Evolutionary conservation across 805 yeast species (phyloP).

Genomic region (Zygosaccharomyces lentus): DNA sequence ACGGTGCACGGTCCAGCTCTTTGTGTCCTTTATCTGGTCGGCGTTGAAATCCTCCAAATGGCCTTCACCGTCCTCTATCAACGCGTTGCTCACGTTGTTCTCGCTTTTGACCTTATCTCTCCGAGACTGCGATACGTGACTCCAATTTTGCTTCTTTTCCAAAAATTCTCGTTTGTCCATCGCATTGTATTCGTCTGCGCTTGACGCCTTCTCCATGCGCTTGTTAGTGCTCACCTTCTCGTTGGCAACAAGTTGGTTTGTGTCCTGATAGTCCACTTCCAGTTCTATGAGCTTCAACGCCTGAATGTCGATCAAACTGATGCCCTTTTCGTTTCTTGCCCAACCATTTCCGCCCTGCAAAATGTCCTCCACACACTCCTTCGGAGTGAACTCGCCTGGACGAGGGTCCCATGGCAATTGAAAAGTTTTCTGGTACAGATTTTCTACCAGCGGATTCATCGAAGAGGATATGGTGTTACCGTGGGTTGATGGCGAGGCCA

Average conservation of each 20-base stretch:
- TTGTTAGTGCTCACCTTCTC: conserved; percentile 2
- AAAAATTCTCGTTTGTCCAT: conserved; percentile 30
- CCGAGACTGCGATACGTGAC: conserved; percentile 12
- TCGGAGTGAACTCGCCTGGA: conserved; percentile 58
- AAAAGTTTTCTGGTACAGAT: conserved; percentile 49
- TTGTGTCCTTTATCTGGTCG: conserved; percentile 24
- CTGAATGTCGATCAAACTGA: conserved; percentile 32
- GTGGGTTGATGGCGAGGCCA: conserved; percentile 8
- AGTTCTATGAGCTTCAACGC: conserved; percentile 29
- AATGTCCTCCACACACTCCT: conserved; percentile 70
- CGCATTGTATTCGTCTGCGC: conserved; percentile 17
- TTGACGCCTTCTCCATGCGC: conserved; percentile 2
- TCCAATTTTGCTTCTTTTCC: conserved; percentile 24
- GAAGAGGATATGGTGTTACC: conserved; percentile 30
- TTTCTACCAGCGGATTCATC: conserved; percentile 47
- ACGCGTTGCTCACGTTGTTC: conserved; percentile 1
- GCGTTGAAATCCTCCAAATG: conserved; percentile 10
- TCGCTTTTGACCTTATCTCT: conserved; percentile 8
- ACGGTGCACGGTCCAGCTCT: conserved; percentile 28
- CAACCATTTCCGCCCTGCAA: conserved; percentile 69
- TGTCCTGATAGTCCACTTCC: conserved; percentile 23
- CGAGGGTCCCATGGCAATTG: conserved; percentile 59
- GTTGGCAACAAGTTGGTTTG: conserved; percentile 10
- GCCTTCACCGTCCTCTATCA: conserved; percentile 7
- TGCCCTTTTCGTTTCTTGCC: conserved; percentile 42